A percentile compares a stretch with the other conserved stretches of the same genome.
Conservation (phyloP, 306 rosid species). For the Prunus davidiana region DNA sequence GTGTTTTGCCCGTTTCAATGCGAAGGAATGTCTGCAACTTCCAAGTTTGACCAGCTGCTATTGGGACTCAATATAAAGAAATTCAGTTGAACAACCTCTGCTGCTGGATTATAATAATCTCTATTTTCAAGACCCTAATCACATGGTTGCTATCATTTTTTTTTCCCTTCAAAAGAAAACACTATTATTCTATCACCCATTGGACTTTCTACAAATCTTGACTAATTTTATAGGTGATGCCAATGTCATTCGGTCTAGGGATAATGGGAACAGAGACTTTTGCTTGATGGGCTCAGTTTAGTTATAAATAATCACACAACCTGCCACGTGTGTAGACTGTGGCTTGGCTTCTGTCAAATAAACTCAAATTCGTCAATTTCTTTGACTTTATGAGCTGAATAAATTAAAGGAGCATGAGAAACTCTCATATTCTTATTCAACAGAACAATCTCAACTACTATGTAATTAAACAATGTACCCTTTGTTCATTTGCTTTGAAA, state of each 20-base stretch:
- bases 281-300: neutral
- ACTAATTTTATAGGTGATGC: no score
- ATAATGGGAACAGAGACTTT: neutral
- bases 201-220: neutral
- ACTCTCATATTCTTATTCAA: neutral
- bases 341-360: neutral
- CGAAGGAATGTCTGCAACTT: slow-evolving; percentile 8
- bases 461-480: no score
- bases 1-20: neutral
- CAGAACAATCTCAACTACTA: neutral
- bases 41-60: slow-evolving; percentile 4
- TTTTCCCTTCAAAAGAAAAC: neutral
- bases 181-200: neutral
- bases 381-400: neutral
- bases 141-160: neutral
- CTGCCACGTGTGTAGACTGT: neutral
- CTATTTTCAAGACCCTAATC: neutral
- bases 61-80: neutral
- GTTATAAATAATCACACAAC: neutral
- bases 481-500: neutral
- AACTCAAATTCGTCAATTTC: neutral
- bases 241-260: neutral
- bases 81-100: slow-evolving; percentile 4
- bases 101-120: neutral
- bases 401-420: neutral